Percentiles rank a stretch among this genome's conserved stretches.
Conservation (phyloP, 441 rosid species). For the Brassica hybrid region DNA sequence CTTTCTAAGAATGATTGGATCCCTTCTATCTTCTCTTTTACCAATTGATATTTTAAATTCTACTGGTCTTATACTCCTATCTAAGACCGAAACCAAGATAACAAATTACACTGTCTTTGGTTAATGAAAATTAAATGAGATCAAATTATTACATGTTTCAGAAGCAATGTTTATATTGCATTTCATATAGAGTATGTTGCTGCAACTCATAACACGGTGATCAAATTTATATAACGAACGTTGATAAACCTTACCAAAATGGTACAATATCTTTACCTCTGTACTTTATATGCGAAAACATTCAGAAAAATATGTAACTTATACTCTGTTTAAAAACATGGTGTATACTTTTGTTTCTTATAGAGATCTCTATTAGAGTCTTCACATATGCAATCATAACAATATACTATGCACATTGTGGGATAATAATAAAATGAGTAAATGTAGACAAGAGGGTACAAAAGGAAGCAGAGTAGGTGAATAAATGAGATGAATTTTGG, state of each 20-base stretch:
- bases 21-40: conserved; percentile 6
- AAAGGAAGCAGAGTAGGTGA: conserved; percentile 45
- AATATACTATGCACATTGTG: neutral
- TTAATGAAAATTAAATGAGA: neutral
- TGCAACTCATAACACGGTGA: neutral
- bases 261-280: neutral
- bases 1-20: conserved; percentile 60
- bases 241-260: neutral
- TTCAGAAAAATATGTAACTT: neutral
- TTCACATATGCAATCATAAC: neutral
- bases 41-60: neutral
- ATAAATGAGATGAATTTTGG: conserved; percentile 37
- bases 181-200: neutral
- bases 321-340: neutral
- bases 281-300: neutral
- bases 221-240: neutral
- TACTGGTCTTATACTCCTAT: neutral
- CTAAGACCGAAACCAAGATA: neutral
- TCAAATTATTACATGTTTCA: neutral
- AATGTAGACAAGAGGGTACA: conserved; percentile 27
- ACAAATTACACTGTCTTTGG: neutral
- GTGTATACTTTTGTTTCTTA: neutral
- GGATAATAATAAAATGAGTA: conserved; percentile 9
- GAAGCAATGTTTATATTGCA: neutral
- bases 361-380: neutral